Base-by-base conservation (phyloP, 495 filamentous ascomycete genomes). In the Penicillium fimorum region DNA sequence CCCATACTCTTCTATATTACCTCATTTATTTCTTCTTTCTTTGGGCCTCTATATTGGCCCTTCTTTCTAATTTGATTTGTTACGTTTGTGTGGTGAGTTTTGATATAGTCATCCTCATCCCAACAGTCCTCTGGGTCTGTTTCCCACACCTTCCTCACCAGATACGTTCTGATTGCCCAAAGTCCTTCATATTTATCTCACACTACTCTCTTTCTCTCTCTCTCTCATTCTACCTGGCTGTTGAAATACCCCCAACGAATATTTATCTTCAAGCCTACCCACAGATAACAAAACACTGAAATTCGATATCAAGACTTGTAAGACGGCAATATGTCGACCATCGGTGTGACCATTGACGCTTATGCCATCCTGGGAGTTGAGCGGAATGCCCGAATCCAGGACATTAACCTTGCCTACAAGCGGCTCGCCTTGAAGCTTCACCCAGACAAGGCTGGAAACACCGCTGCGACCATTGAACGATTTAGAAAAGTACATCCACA, bases 371-470 rank as follows among this genome's bases (percentile, higher is more conserved):
- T 82, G 11, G 70, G 67, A 13, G 60, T 81, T 10, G 22, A 60
- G 5, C 57, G 17, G 29, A 42, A 67, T 43, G 74, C 78, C n/a
- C 60, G 64, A 0, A 32, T 66, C 12, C 67, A 67, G 18, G 73
- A 76, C 2, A 79, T 81, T 57, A 74, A 75, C 51, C 61, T 60
- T 32, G 69, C 76, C 7, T 79, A 78, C 61, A 78, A 73, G 50
- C 73, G 61, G 46, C 65, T 76, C 10, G 85, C 84, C 1, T 64
- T 87, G 47, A 81, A 78, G 54, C 71, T 68, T 60, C 85, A 87
- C 56, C 85, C 85, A 0, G 84, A 88, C 69, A 87, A 88, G 64
- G 76, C 79, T 61, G 72, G 74, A 32, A 68, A 70, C 35, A 71
- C 72, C 27, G 66, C 72, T 17, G 53, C 60, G 15, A 70, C 75